A percentile compares a stretch with the other conserved stretches of the same genome.
Evolutionary conservation across 164 flowering plant genomes (phyloP).

Genomic region (Warburgia ugandensis): DNA sequence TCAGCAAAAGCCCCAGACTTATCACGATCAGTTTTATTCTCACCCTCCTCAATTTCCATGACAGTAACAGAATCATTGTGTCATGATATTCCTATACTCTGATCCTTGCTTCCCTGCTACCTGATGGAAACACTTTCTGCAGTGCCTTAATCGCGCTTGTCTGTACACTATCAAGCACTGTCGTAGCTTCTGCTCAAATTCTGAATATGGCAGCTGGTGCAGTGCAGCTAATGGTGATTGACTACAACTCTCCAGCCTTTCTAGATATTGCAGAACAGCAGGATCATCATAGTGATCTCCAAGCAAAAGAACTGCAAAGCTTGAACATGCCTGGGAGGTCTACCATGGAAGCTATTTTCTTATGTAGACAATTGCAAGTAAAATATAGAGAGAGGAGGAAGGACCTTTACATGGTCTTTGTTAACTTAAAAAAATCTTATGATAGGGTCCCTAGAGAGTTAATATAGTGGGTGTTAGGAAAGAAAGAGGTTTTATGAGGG

Average conservation of each 20-base stretch:
- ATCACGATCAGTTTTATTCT: constrained; percentile 16
- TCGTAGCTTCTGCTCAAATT: constrained; percentile 89
- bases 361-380: neutral
- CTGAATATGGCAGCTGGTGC: constrained; percentile 91
- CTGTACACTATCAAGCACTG: constrained; percentile 78
- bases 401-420: too few relatives aligned
- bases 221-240: constrained; percentile 91
- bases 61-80: constrained; percentile 16
- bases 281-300: constrained; percentile 97
- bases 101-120: constrained; percentile 25
- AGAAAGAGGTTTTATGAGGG: too few relatives aligned
- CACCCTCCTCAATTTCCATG: constrained; percentile 22
- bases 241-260: constrained; percentile 69
- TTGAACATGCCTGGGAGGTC: constrained; percentile 74
- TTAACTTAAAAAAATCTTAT: too few relatives aligned
- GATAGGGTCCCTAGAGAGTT: too few relatives aligned
- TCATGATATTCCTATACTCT: constrained; percentile 29
- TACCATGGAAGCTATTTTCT: too few relatives aligned
- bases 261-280: constrained; percentile 70
- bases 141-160: constrained; percentile 73
- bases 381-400: too few relatives aligned
- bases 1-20: constrained; percentile 24
- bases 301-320: constrained; percentile 60
- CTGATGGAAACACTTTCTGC: constrained; percentile 73
- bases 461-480: too few relatives aligned